Conservation (phyloP, 2,329 filamentous ascomycete species). For the Tolypocladium amazonense region DNA sequence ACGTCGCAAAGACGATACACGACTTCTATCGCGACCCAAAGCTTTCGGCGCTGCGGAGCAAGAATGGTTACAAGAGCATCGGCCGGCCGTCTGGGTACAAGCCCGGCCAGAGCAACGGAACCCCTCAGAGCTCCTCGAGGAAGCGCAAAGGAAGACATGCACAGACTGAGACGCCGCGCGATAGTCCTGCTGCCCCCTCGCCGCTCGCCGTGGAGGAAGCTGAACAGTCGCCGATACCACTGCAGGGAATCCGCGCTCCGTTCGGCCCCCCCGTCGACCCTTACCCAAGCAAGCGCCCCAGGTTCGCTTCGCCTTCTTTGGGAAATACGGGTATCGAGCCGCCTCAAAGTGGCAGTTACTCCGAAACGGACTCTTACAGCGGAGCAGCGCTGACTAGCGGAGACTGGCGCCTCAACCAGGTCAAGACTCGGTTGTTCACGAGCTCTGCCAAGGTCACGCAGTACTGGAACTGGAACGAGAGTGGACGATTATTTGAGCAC, state of each 20-base stretch:
- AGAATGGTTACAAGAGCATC: slow-evolving; percentile 47
- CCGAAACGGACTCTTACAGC: slow-evolving; percentile 40
- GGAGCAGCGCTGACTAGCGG: slow-evolving; percentile 30
- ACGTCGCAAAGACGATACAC: slow-evolving; percentile 37
- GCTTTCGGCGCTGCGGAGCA: slow-evolving; percentile 34
- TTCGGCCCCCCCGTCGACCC: slow-evolving; percentile 1
- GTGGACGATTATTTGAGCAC: slow-evolving; percentile 35
- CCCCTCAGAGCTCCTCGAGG: slow-evolving; percentile 13
- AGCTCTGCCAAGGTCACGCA: slow-evolving; percentile 38
- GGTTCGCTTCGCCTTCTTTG: slow-evolving; percentile 9
- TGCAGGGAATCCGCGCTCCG: not conserved
- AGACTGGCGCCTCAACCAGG: slow-evolving; percentile 42
- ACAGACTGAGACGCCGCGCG: slow-evolving; percentile 15
- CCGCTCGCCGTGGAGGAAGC: slow-evolving; percentile 11
- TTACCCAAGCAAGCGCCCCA: slow-evolving; percentile 15
- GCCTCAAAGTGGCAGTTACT: slow-evolving; percentile 35
- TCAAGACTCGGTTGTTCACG: slow-evolving; percentile 37
- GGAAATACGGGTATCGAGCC: slow-evolving; percentile 23
- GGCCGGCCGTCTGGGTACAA: slow-evolving; percentile 42
- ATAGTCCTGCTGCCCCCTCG: slow-evolving; percentile 15
- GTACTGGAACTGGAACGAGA: slow-evolving; percentile 42
- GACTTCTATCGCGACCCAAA: slow-evolving; percentile 47
- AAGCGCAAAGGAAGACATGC: slow-evolving; percentile 24
- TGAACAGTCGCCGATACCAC: slow-evolving; percentile 1
- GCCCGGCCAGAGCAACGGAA: slow-evolving; percentile 13